A percentile compares a stretch with the other conserved stretches of the same genome.
These are phyloP conservation scores for Cryptosporidium viatorum DNA, from an alignment of 169 alveolate genomes.

Conservation along the genomic window DNA sequence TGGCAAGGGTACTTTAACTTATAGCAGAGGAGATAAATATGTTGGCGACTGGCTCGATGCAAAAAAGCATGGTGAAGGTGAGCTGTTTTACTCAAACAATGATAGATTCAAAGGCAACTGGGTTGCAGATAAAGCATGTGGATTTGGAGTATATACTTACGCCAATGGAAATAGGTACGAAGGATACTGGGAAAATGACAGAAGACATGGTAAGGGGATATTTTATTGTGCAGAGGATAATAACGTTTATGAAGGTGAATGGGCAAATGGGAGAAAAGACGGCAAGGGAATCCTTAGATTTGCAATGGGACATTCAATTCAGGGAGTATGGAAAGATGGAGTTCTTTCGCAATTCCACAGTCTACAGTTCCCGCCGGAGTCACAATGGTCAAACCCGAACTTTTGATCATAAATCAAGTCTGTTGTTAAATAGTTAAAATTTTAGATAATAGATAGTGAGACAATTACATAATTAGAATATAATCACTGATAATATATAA, in stretches of 20 bases:
- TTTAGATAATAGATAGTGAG: conserved; percentile 33
- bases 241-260: conserved; percentile 90
- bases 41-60: conserved; percentile 95
- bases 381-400: conserved; percentile 75
- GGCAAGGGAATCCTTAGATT: conserved; percentile 89
- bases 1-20: conserved; percentile 92
- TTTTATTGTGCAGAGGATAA: conserved; percentile 92
- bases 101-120: conserved; percentile 90
- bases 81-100: conserved; percentile 91
- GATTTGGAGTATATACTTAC: conserved; percentile 91
- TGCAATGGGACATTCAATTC: conserved; percentile 84
- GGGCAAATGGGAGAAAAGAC: conserved; percentile 87
- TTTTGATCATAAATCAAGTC: neutral
- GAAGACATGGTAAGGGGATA: conserved; percentile 89
- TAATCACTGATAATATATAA: conserved; percentile 13
- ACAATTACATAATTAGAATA: conserved; percentile 25
- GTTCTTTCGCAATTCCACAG: conserved; percentile 68
- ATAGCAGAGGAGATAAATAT: conserved; percentile 90
- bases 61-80: conserved; percentile 94
- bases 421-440: neutral
- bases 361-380: conserved; percentile 63
- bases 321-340: conserved; percentile 86
- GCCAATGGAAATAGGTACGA: conserved; percentile 93
- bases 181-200: conserved; percentile 93
- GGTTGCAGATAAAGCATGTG: conserved; percentile 96